These are phyloP conservation scores for Magnolia officinalis DNA, from an alignment of 164 flowering plant genomes.

Conservation along the genomic window DNA sequence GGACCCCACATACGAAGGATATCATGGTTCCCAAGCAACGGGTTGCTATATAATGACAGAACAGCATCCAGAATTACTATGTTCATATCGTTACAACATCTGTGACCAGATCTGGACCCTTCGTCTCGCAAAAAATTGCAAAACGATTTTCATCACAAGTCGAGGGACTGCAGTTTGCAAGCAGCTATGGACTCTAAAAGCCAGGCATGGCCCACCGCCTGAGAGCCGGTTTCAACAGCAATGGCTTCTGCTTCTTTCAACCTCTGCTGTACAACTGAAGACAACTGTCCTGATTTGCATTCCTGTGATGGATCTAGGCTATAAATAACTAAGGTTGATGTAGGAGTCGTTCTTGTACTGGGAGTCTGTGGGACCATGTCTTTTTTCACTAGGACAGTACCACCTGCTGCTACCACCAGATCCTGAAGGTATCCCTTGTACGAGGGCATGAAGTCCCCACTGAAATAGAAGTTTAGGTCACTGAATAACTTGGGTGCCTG, in stretches of 20 bases:
- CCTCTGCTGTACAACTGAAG: constrained; percentile 19
- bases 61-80: too few species aligned
- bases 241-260: constrained; percentile 34
- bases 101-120: too few species aligned
- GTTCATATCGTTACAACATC: too few species aligned
- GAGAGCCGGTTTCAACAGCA: constrained; percentile 27
- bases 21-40: too few species aligned
- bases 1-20: too few species aligned
- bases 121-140: background rate
- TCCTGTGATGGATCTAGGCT: constrained; percentile 26
- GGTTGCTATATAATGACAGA: too few species aligned
- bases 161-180: constrained; percentile 30
- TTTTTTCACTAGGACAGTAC: constrained; percentile 22
- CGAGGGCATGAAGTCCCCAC: constrained; percentile 39
- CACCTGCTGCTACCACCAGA: constrained; percentile 44
- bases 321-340: constrained; percentile 35
- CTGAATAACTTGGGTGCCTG: constrained; percentile 58
- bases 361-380: constrained; percentile 13
- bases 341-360: background rate
- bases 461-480: constrained; percentile 38
- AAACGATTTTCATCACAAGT: background rate
- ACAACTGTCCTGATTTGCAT: constrained; percentile 14
- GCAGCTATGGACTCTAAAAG: constrained; percentile 65
- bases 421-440: constrained; percentile 38
- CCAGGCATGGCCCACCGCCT: constrained; percentile 48